These are phyloP conservation scores for Verbascum thapsus DNA, from an alignment of 257 asterid genomes.

Conservation along the genomic window DNA sequence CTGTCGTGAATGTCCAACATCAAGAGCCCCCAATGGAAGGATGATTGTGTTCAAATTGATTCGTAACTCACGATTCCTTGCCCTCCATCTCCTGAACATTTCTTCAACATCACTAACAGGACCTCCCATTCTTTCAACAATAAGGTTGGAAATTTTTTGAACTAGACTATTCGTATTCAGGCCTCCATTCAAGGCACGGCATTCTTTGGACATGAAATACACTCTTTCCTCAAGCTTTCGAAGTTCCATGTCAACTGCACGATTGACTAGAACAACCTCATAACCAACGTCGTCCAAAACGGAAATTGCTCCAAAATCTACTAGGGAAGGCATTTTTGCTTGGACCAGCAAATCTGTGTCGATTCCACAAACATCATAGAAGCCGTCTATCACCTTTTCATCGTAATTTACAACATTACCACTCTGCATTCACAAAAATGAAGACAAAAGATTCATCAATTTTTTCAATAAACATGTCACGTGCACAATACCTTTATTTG, in stretches of 20 bases:
- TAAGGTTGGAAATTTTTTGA: constrained; percentile 78
- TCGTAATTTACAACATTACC: constrained; percentile 80
- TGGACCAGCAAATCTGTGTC: constrained; percentile 60
- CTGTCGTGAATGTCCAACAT: constrained; percentile 97
- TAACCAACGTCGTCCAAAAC: constrained; percentile 56
- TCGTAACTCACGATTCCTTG: constrained; percentile 68
- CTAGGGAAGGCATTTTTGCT: constrained; percentile 74
- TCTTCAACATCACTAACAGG: constrained; percentile 92
- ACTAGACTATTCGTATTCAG: constrained; percentile 54
- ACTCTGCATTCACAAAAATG: constrained; percentile 60
- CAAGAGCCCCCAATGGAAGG: constrained; percentile 90
- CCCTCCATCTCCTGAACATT: constrained; percentile 77
- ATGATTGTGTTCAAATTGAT: constrained; percentile 49
- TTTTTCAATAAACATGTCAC: background rate
- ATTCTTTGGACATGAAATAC: constrained; percentile 56
- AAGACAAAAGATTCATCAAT: constrained; percentile 25
- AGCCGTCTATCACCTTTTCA: constrained; percentile 89
- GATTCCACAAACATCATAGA: constrained; percentile 86
- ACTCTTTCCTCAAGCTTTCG: constrained; percentile 85
- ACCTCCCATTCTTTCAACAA: constrained; percentile 91
- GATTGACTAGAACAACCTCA: constrained; percentile 85
- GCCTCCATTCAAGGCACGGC: constrained; percentile 50
- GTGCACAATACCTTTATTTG: background rate
- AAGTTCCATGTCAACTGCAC: constrained; percentile 65
- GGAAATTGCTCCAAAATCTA: constrained; percentile 69